Evolutionary conservation across 305 asterid genomes (phyloP).

Genomic region (Solanum hybrid): DNA sequence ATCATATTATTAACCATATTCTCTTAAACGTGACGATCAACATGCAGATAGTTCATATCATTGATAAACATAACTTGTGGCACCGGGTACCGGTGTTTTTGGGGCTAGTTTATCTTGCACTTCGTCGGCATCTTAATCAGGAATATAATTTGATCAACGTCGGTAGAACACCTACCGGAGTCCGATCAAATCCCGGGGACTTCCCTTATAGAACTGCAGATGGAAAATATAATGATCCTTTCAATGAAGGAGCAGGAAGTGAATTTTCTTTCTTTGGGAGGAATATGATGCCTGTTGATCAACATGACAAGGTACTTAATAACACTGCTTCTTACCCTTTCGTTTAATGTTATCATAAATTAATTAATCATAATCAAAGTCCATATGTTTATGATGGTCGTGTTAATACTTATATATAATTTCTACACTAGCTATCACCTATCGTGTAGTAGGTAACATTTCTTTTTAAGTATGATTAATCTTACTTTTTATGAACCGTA

Average conservation of each 20-base stretch:
- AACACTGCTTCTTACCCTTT: not conserved
- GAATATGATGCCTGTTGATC: conserved; percentile 42
- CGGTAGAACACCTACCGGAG: conserved; percentile 29
- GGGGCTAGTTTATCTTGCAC: conserved; percentile 33
- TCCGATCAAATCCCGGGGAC: conserved; percentile 28
- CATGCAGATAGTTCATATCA: conserved; percentile 28
- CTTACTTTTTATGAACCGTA: not conserved
- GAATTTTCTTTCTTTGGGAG: conserved; percentile 43
- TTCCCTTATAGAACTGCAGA: conserved; percentile 37
- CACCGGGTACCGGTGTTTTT: conserved; percentile 44
- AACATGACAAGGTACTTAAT: conserved; percentile 25
- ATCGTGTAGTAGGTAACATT: not conserved
- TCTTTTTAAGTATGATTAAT: not conserved
- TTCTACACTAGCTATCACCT: not conserved
- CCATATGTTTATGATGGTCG: not conserved
- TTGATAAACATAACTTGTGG: conserved; percentile 40
- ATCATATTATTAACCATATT: not conserved
- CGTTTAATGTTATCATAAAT: not conserved
- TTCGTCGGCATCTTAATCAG: conserved; percentile 41
- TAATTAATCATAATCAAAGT: not conserved
- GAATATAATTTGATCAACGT: conserved; percentile 46
- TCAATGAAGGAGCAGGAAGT: conserved; percentile 28
- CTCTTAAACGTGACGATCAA: not conserved
- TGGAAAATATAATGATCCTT: conserved; percentile 37
- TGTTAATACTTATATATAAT: not conserved